These are phyloP conservation scores for Colletotrichum eleusines DNA, from an alignment of 2,329 filamentous ascomycete genomes.

Conservation along the genomic window DNA sequence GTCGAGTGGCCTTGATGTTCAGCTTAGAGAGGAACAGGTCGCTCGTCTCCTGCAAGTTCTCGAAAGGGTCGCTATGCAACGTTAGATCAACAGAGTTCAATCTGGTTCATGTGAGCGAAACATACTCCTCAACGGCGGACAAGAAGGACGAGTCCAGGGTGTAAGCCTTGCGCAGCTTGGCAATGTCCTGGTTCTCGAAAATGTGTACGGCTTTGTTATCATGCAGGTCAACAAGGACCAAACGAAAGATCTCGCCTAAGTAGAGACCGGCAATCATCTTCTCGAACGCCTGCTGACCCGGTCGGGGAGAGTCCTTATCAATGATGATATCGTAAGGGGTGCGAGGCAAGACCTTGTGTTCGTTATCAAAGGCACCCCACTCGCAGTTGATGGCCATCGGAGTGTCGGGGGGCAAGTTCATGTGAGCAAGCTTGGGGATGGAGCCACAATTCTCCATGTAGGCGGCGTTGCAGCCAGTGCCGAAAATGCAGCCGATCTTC, in stretches of 20 bases:
- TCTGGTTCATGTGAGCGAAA: slow-evolving; percentile 42
- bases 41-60: slow-evolving; percentile 91
- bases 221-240: slow-evolving; percentile 86
- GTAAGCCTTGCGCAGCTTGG: slow-evolving; percentile 86
- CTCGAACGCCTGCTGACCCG: slow-evolving; percentile 94
- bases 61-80: slow-evolving; percentile 80
- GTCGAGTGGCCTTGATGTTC: slow-evolving; percentile 74
- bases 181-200: slow-evolving; percentile 86
- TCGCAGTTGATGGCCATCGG: slow-evolving; percentile 98
- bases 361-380: slow-evolving; percentile 96
- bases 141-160: slow-evolving; percentile 93
- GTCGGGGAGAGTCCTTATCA: slow-evolving; percentile 91
- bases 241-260: slow-evolving; percentile 92
- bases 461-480: slow-evolving; percentile 96
- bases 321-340: slow-evolving; percentile 89
- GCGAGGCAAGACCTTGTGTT: slow-evolving; percentile 86
- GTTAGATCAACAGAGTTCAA: slow-evolving; percentile 36
- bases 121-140: slow-evolving; percentile 88
- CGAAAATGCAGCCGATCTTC: slow-evolving; percentile 98
- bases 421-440: slow-evolving; percentile 92
- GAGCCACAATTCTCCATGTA: slow-evolving; percentile 96
- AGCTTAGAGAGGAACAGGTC: slow-evolving; percentile 86
- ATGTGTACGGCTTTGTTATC: slow-evolving; percentile 80
- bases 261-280: slow-evolving; percentile 98
- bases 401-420: slow-evolving; percentile 86